Evolutionary conservation across 2,329 filamentous ascomycete species (phyloP), one percentile per base, ranked within the genome.

Genomic region (Colletotrichum spinosum): DNA sequence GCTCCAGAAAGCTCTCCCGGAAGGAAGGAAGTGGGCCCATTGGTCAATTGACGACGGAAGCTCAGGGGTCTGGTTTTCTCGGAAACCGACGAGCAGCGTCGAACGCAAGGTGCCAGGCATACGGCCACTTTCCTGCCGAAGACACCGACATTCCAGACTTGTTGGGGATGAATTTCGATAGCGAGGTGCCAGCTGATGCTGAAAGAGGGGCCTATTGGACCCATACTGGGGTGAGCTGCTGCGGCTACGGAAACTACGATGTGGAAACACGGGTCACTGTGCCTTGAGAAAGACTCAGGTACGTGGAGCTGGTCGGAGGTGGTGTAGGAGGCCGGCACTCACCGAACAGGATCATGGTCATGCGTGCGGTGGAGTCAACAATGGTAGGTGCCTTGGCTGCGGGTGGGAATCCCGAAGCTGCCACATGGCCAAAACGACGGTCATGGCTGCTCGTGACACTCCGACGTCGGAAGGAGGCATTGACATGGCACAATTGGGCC

Each of bases 1-100:
- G 62, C 62, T 65, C 62, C 52, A 65, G 62, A 65, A 65, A 53
- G 62, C 58, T 56, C 58, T 48, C 46, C 25, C 46, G 52, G 25
- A 52, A 12, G n/a, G 35, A 48, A 35, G 25, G 35, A 48, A 42
- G 62, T 62, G 58, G 41, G 45, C 39, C 49, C 48, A 65, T 65
- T 65, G 58, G 58, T 53, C 58, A 65, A 65, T 65, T 62, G 48
- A 51, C 35, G 35, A 35, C 37, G 38, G 42, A 11, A 15, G 33
- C 25, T 51, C 57, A 62, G 62, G 58, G 62, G 62, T 48, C 25
- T 25, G 25, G 25, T 25, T 25, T 25, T 56, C 35, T 65, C 37
- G 33, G 35, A 41, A 52, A 55, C 57, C 51, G n/a, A n/a, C 50
- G 42, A 15, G 48, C 55, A 44, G 48, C 34, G 56, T 65, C 48